Conservation (phyloP, 805 yeast species). For the Spathaspora boniae region DNA sequence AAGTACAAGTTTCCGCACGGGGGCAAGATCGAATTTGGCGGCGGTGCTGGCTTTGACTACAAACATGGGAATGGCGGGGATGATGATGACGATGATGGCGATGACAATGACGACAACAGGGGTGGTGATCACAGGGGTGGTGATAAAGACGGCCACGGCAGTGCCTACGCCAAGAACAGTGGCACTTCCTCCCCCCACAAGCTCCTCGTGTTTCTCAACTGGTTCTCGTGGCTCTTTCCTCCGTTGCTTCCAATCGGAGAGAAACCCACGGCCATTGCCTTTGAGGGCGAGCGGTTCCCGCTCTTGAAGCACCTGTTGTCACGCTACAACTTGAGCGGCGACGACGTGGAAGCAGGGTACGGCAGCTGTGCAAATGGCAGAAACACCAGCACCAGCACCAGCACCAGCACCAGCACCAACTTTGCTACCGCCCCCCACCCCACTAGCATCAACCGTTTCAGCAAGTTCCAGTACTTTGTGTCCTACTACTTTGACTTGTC, state of each 20-base stretch:
- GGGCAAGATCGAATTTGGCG: conserved; percentile 21
- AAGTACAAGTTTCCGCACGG: conserved; percentile 20
- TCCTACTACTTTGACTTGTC: conserved; percentile 21
- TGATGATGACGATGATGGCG: conserved; percentile 6
- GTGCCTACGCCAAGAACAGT: neutral
- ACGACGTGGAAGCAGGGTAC: too few species aligned
- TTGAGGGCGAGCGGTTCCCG: conserved; percentile 6
- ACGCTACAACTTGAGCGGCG: conserved; percentile 5
- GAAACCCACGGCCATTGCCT: neutral
- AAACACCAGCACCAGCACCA: conserved; percentile 6
- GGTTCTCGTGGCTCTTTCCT: conserved; percentile 23
- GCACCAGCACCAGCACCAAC: conserved; percentile 15
- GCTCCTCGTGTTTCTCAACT: conserved; percentile 9
- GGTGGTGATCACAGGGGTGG: conserved; percentile 3
- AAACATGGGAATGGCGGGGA: conserved; percentile 11
- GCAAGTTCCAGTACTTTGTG: conserved; percentile 12
- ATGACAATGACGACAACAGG: conserved; percentile 3
- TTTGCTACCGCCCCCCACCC: conserved; percentile 1
- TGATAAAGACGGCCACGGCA: neutral
- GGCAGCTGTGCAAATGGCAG: too few species aligned
- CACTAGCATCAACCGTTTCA: conserved; percentile 10
- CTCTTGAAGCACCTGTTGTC: conserved; percentile 8
- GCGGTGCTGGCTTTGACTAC: conserved; percentile 26
- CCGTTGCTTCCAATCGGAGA: conserved; percentile 12
- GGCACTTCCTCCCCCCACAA: neutral